Evolutionary conservation across 331 rosid species (phyloP), one percentile per base, ranked within the genome.

Genomic region (Pyrus hybrid): DNA sequence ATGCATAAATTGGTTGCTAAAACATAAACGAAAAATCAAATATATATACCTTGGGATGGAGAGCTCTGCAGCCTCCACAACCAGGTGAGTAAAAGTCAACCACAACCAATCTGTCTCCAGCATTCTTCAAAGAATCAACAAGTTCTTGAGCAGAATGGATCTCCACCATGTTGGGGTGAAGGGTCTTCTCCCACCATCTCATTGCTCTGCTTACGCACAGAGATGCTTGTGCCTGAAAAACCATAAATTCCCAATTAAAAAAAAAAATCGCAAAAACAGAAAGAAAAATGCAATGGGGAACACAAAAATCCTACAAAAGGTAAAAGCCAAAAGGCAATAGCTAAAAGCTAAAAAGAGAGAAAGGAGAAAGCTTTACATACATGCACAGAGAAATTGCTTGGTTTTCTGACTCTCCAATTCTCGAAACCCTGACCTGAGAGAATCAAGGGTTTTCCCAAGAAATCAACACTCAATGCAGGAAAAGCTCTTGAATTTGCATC

Each of bases 1-100:
- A 49, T 14, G 54, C 7, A 47, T 47, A 16, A 14, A 47, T 10
- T 21, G 17, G 63, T 58, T 29, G 17, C 66, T 6, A 62, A 20
- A 18, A 9, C 25, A 62, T 58, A 8, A 28, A 18, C 53, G 16
- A 47, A 18, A 45, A 47, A 35, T 58, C 21, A 51, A n/a, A 30
- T 51, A 1, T 11, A 22, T 79, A 87, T 9, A 37, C 97, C 93
- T 91, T 91, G 28, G 98, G 96, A 80, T 93, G 91, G 25, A 93
- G 91, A 68, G 94, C 80, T 79, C 76, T 93, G 88, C 97, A 91
- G 33, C 97, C 98, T 62, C 98, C 98, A 83, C 98, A 93, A 63
- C 90, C 92, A 73, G 97, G 93, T 30, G 96, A 93, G 79, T 87
- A 89, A 71, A 93, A 91, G 49, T 89, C 87, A 60, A 91, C 83